Evolutionary conservation across 2,329 filamentous ascomycete species (phyloP).

Genomic region (Penicillium olsonii): DNA sequence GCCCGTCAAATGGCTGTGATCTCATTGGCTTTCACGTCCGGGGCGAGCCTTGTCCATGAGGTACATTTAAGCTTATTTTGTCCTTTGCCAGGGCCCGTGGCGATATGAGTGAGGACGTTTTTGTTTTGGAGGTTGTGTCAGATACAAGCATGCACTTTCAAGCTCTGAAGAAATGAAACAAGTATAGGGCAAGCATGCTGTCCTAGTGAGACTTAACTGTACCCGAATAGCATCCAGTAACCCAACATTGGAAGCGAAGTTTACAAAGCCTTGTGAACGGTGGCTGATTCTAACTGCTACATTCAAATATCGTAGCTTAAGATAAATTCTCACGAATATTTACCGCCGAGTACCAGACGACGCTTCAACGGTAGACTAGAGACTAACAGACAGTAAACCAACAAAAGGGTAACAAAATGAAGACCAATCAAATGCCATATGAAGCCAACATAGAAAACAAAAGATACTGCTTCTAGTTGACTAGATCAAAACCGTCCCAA

Average conservation of each 20-base stretch:
- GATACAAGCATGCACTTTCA: too few relatives aligned
- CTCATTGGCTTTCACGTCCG: not conserved
- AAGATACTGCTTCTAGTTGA: not conserved
- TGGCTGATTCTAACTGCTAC: not conserved
- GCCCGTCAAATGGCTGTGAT: not conserved
- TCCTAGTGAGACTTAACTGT: too few relatives aligned
- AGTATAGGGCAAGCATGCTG: too few relatives aligned
- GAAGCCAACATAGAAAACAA: conserved; percentile 3
- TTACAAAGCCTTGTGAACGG: too few relatives aligned
- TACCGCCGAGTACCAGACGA: conserved; percentile 16
- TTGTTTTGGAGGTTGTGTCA: too few relatives aligned
- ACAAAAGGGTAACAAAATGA: conserved; percentile 3
- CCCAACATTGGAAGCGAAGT: too few relatives aligned
- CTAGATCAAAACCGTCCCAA: not conserved
- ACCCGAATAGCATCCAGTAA: too few relatives aligned
- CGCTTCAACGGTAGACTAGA: conserved; percentile 14
- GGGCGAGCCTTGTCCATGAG: not conserved
- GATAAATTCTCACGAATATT: conserved; percentile 10
- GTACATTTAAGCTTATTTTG: not conserved
- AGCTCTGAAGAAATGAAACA: too few relatives aligned
- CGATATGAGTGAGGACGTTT: too few relatives aligned
- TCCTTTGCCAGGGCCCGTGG: not conserved
- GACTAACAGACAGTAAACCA: conserved; percentile 12
- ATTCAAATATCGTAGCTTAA: not conserved
- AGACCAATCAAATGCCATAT: not conserved